Evolutionary conservation across 139 green algal genomes (phyloP).

Genomic region (Eudorina sp.): DNA sequence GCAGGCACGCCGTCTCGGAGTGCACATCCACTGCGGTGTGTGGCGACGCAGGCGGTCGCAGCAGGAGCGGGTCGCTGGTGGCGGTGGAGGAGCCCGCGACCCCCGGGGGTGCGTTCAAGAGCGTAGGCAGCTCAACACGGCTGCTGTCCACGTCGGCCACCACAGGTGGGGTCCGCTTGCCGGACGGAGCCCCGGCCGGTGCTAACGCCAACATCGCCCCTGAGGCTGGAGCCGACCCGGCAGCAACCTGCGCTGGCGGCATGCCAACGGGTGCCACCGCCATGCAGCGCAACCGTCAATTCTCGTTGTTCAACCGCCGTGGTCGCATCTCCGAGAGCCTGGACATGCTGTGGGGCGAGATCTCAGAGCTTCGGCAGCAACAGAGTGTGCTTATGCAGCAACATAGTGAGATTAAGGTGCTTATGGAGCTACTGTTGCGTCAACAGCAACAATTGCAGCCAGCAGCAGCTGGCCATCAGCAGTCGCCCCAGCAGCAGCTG

Average conservation of each 20-base stretch:
- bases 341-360: constrained; percentile 28
- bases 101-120: not conserved
- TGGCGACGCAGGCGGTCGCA: not conserved
- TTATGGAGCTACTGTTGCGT: no score
- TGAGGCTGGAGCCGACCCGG: not conserved
- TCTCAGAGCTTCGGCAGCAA: not conserved
- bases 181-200: not conserved
- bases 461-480: no score
- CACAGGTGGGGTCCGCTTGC: not conserved
- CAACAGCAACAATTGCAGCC: no score
- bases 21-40: not conserved
- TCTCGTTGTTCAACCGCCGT: constrained; percentile 17
- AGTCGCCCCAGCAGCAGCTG: no score
- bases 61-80: not conserved
- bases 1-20: not conserved
- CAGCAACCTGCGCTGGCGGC: not conserved
- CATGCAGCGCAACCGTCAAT: not conserved
- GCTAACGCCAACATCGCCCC: not conserved
- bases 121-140: not conserved
- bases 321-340: constrained; percentile 17
- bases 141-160: not conserved
- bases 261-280: no score
- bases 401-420: no score
- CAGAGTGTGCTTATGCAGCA: not conserved
- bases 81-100: not conserved